Evolutionary conservation across 2,329 filamentous ascomycete species (phyloP).

Genomic region (Malbranchea cinnamomea): DNA sequence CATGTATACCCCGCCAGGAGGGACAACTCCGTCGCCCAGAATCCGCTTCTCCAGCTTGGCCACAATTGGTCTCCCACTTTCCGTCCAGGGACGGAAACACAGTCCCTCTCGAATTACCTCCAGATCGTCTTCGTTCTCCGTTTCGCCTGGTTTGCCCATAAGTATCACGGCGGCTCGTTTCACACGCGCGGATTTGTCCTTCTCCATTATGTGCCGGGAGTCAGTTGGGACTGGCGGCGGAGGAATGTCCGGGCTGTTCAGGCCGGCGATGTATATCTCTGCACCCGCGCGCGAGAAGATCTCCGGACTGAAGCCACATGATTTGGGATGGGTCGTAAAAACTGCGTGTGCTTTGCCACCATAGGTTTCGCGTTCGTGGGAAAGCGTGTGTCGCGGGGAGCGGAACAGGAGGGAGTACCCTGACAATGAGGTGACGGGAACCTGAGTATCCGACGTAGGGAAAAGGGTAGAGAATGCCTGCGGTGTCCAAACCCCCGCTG

Average conservation of each 20-base stretch:
- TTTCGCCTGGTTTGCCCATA: slow-evolving; percentile 19
- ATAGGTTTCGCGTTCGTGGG: slow-evolving; percentile 21
- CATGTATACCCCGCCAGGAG: slow-evolving; percentile 49
- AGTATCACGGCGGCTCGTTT: slow-evolving; percentile 20
- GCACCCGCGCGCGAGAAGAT: slow-evolving; percentile 52
- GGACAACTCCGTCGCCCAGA: slow-evolving; percentile 37
- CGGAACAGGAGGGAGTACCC: slow-evolving; percentile 58
- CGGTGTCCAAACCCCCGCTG: slow-evolving; percentile 58
- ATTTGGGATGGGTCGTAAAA: slow-evolving; percentile 43
- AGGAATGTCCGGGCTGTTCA: slow-evolving; percentile 47
- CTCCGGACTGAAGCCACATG: slow-evolving; percentile 50
- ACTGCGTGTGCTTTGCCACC: slow-evolving; percentile 47
- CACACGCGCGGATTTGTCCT: slow-evolving; percentile 22
- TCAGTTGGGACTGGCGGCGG: slow-evolving; percentile 41
- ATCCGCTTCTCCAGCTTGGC: slow-evolving; percentile 40
- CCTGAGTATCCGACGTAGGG: slow-evolving; percentile 33
- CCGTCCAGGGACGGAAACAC: slow-evolving; percentile 59
- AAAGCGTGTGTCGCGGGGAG: slow-evolving; percentile 34
- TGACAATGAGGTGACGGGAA: slow-evolving; percentile 49
- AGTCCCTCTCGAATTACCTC: slow-evolving; percentile 50
- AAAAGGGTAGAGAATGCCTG: slow-evolving; percentile 52
- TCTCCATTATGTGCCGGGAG: slow-evolving; percentile 25
- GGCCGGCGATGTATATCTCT: slow-evolving; percentile 57
- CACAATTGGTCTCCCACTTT: slow-evolving; percentile 49
- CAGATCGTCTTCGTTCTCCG: slow-evolving; percentile 34